Percentiles rank a stretch among this genome's conserved stretches.
These are phyloP conservation scores for Phytopythium kandeliae DNA, from an alignment of 352 stramenopile species.

Conservation along the genomic window DNA sequence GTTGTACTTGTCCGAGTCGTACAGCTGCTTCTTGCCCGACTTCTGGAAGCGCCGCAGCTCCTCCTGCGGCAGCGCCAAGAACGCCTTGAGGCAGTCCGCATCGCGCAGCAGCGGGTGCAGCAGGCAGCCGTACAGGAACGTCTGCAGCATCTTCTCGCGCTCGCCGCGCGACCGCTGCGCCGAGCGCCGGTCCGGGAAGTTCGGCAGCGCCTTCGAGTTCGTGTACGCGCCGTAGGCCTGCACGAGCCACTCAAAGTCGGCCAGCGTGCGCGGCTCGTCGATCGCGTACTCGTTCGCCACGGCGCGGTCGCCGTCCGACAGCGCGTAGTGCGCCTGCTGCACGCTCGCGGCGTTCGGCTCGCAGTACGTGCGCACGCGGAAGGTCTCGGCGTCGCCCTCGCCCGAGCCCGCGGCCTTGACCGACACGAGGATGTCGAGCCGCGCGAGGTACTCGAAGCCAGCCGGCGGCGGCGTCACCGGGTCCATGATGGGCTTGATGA, in stretches of 20 bases:
- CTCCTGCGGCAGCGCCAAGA: constrained; percentile 65
- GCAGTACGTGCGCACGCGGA: constrained; percentile 76
- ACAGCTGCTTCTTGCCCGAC: constrained; percentile 61
- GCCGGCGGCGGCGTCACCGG: constrained; percentile 68
- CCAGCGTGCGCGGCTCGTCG: constrained; percentile 50
- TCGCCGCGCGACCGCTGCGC: constrained; percentile 17
- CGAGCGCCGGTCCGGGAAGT: constrained; percentile 71
- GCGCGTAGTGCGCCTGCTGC: constrained; percentile 39
- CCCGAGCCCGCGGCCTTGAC: constrained; percentile 39
- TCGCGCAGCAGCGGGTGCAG: constrained; percentile 76
- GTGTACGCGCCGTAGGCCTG: constrained; percentile 65
- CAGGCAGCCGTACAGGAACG: constrained; percentile 76
- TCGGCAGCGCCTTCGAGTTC: constrained; percentile 76
- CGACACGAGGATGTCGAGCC: constrained; percentile 71
- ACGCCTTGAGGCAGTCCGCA: constrained; percentile 77
- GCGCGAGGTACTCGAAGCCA: constrained; percentile 81
- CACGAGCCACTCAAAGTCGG: constrained; percentile 85
- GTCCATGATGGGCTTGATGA: constrained; percentile 75
- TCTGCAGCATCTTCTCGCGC: constrained; percentile 68
- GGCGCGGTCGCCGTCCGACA: constrained; percentile 52
- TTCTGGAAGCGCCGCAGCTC: constrained; percentile 73
- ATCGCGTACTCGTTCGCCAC: constrained; percentile 83
- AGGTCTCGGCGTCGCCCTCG: constrained; percentile 34
- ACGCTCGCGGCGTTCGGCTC: constrained; percentile 60
- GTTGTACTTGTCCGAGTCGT: constrained; percentile 78